Base-by-base conservation (phyloP, 108 stramenopile species). In the Phaeodactylum tricornutum region DNA sequence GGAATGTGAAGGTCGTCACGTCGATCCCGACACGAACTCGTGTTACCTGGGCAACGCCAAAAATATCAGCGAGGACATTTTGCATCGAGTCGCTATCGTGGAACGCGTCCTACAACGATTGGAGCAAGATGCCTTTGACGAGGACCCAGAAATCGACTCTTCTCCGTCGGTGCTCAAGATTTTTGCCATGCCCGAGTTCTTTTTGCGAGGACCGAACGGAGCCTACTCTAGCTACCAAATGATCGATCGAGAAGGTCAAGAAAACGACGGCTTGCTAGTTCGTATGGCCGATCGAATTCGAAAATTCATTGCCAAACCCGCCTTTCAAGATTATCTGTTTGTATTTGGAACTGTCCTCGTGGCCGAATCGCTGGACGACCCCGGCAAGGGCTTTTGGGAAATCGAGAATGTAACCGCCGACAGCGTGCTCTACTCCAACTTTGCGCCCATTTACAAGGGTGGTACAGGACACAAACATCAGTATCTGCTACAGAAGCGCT, bases 41-140 rank as follows among this genome's bases (percentile, higher is more conserved):
- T 68, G 67, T 22, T 68, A 68, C 29, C 55, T 68, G 3, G 67
- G 67, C 21, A 39, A 62, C 55, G n/a, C n/a, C n/a, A 23, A 41
- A 25, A 53, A 62, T 44, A 47, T 62, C 19, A 45, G 32, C 20
- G 38, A 41, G 8, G 67, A 68, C 43, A 49, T 68, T 5, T 12
- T 39, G 33, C 67, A 68, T 28, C 53, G 67, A 17, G 30, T 62
- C 17, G 29, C 1, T 0, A 57, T 68, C 2, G 12, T 68, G 4
- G 21, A 52, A 12, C 39, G 61, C 17, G 52, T 60, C 7, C 44
- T 67, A 3, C 25, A 40, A 11, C 57, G 16, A 12, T 28, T 62
- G 1, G 9, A 45, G 17, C 4, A 45, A 5, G 64, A 66, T 25
- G 23, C 16, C 4, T 53, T 53, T 31, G 41, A 47, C 14, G 51